phyloP scores from a whole-genome alignment of 2,329 filamentous ascomycete species.

The Cladosporium oxysporum region DNA sequence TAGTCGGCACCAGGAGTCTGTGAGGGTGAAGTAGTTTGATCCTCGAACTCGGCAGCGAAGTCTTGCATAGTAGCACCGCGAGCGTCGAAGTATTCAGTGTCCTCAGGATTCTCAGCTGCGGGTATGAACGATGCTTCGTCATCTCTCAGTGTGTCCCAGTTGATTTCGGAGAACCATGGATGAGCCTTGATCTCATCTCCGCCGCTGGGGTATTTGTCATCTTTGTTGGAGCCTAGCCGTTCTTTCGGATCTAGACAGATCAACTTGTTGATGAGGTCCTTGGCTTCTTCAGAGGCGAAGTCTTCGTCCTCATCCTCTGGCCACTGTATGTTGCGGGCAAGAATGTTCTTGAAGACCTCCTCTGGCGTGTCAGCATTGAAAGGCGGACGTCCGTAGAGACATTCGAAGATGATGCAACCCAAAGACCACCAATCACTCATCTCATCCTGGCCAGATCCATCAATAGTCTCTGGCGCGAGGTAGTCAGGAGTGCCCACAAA shows the following conservation, averaged over 20 bases:
- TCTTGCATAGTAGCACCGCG: constrained; percentile 88
- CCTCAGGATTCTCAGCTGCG: constrained; percentile 87
- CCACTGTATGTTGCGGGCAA: constrained; percentile 88
- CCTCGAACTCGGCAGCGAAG: constrained; percentile 92
- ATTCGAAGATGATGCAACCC: constrained; percentile 98
- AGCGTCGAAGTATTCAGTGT: constrained; percentile 96
- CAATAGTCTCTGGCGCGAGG: constrained; percentile 93
- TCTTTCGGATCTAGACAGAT: constrained; percentile 81
- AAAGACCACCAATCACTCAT: constrained; percentile 99
- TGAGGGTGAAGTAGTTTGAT: constrained; percentile 74
- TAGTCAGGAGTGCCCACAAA: constrained; percentile 98
- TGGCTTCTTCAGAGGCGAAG: constrained; percentile 76
- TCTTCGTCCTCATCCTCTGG: constrained; percentile 76
- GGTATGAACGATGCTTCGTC: constrained; percentile 96
- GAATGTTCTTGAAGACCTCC: constrained; percentile 94
- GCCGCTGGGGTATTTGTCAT: constrained; percentile 79
- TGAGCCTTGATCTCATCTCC: constrained; percentile 90
- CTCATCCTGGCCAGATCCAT: constrained; percentile 91
- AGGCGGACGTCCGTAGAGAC: constrained; percentile 87
- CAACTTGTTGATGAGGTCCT: constrained; percentile 90
- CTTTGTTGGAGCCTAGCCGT: constrained; percentile 80
- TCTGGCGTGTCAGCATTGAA: constrained; percentile 91
- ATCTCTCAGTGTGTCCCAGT: constrained; percentile 89
- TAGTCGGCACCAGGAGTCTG: constrained; percentile 73
- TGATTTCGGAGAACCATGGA: constrained; percentile 81